phyloP scores from a whole-genome alignment of 495 filamentous ascomycete species.

The Xylaria cubensis region DNA sequence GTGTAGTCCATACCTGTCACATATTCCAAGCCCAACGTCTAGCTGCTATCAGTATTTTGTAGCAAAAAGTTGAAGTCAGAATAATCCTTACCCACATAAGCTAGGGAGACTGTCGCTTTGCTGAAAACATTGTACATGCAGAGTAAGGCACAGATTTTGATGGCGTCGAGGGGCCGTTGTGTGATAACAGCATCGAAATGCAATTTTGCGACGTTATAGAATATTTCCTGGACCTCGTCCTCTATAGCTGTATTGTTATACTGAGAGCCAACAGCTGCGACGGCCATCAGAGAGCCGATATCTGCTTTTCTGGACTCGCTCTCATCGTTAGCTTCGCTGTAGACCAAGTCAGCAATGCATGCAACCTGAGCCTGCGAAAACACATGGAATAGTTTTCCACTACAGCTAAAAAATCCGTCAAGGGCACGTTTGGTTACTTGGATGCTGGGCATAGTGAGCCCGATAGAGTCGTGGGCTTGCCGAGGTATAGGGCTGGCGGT shows the following conservation, averaged over 20 bases:
- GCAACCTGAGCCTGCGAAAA: neutral
- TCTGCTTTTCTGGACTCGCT: neutral
- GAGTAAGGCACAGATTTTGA: constrained; percentile 10
- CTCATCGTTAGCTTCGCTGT: neutral
- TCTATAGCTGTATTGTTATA: neutral
- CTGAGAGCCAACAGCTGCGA: constrained; percentile 6
- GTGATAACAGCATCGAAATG: neutral
- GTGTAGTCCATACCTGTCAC: constrained; percentile 1
- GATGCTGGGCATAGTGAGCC: neutral
- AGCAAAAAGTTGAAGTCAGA: no score
- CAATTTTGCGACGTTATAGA: neutral
- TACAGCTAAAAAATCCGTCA: constrained; percentile 7
- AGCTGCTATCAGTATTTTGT: neutral
- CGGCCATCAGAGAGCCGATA: constrained; percentile 4
- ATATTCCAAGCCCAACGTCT: constrained; percentile 1
- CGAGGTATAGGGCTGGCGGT: neutral
- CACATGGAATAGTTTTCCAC: constrained; percentile 5
- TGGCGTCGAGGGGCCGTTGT: neutral
- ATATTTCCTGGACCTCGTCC: neutral
- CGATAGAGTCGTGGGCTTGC: neutral
- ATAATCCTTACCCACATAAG: neutral
- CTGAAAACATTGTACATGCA: constrained; percentile 6
- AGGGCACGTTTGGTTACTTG: neutral
- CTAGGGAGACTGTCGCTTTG: neutral
- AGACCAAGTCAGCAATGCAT: neutral